A percentile compares a stretch with the other conserved stretches of the same genome.
These are phyloP conservation scores for Pleurotus citrinopileatus DNA, from an alignment of 768 basidiomycete genomes.

Conservation along the genomic window DNA sequence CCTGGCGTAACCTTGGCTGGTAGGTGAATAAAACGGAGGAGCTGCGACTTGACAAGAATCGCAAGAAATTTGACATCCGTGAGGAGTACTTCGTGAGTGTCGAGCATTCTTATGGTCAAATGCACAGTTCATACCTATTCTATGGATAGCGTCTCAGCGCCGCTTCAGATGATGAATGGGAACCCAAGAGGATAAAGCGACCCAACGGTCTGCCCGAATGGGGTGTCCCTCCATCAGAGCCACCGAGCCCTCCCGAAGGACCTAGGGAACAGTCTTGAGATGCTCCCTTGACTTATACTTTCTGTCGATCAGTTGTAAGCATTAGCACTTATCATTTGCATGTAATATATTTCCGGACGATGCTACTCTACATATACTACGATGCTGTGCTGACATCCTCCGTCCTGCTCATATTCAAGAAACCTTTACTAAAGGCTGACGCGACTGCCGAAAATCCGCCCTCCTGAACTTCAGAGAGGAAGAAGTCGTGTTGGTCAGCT, in stretches of 20 bases:
- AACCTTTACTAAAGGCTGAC: constrained; percentile 64
- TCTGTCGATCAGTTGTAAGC: too few relatives aligned
- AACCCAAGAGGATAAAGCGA: constrained; percentile 78
- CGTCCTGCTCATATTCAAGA: constrained; percentile 44
- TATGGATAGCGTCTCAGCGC: constrained; percentile 59
- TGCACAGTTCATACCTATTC: not conserved
- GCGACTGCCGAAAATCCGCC: constrained; percentile 75
- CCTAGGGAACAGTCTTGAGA: constrained; percentile 3
- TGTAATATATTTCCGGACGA: constrained; percentile 1
- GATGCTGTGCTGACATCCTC: constrained; percentile 24
- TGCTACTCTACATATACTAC: not conserved
- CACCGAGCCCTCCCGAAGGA: constrained; percentile 22
- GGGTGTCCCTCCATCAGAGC: constrained; percentile 78
- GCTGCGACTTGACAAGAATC: constrained; percentile 61
- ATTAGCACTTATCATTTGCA: not conserved
- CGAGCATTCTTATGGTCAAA: not conserved
- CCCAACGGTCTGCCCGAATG: constrained; percentile 91
- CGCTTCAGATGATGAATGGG: constrained; percentile 71
- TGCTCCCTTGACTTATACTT: not conserved
- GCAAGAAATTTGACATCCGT: constrained; percentile 86
- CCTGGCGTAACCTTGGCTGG: too few relatives aligned
- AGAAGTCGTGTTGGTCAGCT: constrained; percentile 79
- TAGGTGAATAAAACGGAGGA: constrained; percentile 79
- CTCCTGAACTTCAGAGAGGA: constrained; percentile 71
- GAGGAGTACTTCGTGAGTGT: constrained; percentile 93